Evolutionary conservation across 176 grass and related monocot genomes (phyloP), one percentile per base, ranked within the genome.

Genomic region (Zea mays): DNA sequence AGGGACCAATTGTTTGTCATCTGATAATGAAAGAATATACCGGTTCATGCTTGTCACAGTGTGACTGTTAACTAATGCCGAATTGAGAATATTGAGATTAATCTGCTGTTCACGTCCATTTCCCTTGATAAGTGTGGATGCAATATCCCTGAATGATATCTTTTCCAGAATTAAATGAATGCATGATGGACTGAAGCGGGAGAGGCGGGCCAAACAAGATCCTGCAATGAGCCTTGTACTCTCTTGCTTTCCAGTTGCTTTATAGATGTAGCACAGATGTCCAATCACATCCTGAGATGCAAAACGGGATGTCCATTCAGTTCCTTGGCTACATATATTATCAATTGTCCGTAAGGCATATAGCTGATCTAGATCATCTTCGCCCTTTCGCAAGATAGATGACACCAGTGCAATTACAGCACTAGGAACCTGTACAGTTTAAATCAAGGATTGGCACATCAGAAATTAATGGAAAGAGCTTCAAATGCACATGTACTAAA

Each of bases 341-440:
- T 99, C 96, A 64, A 99, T 95, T 72, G 96, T 90, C 46, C 96
- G 83, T 85, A 98, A 77, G 66, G 96, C 96, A 87, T 99, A 99
- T 55, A 99, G 74, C 57, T 99, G 96, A 19, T 92, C 73, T 66
- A 99, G 80, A 90, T 99, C 96, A 89, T 99, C 92, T 87, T 99
- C 96, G 14, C 96, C 96, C 72, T 90, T 98, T 47, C 87, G 88
- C 83, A 99, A 84, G 80, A 99, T 92, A 70, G 96, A 99, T 81
- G 91, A 92, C 49, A 98, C 85, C 44, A 99, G 82, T 13, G 87
- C 85, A 64, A 95, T 89, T 82, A 99, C 90, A 63, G 92, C 83
- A 95, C 85, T 92, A 72, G 96, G 89, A 66, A 95, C 90, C 96
- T 99, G 85, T 67, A 86, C 47, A 80, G 61, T 68, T 75, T 81